A percentile compares a stretch with the other conserved stretches of the same genome.
Conservation (phyloP, 2,329 filamentous ascomycete genomes). For the Exutisphaerella laricina region DNA sequence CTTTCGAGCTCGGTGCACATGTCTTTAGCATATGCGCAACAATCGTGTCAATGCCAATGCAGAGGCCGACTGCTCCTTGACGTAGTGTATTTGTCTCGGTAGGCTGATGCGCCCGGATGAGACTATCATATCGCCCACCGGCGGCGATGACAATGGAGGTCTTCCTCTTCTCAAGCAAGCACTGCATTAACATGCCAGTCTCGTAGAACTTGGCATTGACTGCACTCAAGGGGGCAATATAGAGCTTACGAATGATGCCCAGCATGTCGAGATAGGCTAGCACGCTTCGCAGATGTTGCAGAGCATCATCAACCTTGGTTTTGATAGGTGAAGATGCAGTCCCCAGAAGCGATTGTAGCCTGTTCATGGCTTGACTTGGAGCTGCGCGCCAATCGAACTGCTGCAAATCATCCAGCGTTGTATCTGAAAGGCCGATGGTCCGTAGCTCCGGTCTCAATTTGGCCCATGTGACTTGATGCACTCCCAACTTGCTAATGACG, state of each 20-base stretch:
- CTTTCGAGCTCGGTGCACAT: slow-evolving; percentile 15
- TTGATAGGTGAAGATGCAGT: slow-evolving; percentile 35
- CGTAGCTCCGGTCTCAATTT: slow-evolving; percentile 78
- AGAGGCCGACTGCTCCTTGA: slow-evolving; percentile 73
- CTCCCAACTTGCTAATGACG: slow-evolving; percentile 78
- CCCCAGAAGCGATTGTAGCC: slow-evolving; percentile 51
- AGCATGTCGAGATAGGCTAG: slow-evolving; percentile 71
- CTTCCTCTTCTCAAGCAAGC: slow-evolving; percentile 76
- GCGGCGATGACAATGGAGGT: slow-evolving; percentile 71
- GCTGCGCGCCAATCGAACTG: slow-evolving; percentile 83
- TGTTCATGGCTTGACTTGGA: slow-evolving; percentile 68
- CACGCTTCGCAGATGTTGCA: slow-evolving; percentile 70
- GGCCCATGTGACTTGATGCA: slow-evolving; percentile 72
- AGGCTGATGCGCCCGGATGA: slow-evolving; percentile 78
- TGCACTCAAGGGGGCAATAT: slow-evolving; percentile 77
- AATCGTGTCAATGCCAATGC: slow-evolving; percentile 79
- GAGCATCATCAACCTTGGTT: slow-evolving; percentile 35
- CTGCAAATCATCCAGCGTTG: slow-evolving; percentile 82
- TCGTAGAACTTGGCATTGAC: slow-evolving; percentile 88
- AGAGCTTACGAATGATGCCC: slow-evolving; percentile 69
- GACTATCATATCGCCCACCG: slow-evolving; percentile 83
- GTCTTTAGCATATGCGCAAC: slow-evolving; percentile 54
- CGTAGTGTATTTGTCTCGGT: slow-evolving; percentile 49
- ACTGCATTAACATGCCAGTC: slow-evolving; percentile 83
- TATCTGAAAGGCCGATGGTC: slow-evolving; percentile 77